Conservation (phyloP, 257 asterid species). For the Petrea volubilis region DNA sequence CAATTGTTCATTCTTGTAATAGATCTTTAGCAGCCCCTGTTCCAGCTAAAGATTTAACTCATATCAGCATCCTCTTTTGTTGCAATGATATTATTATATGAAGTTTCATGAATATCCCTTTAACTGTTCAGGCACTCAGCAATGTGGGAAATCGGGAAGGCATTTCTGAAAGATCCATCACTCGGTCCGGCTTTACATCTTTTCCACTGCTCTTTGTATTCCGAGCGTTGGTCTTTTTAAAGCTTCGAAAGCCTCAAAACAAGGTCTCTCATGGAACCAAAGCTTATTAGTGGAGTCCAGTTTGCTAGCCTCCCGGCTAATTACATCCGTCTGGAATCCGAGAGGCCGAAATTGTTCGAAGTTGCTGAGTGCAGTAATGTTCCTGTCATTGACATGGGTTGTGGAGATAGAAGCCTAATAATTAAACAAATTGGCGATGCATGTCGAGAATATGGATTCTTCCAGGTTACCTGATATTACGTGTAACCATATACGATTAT, state of each 20-base stretch:
- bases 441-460: slow-evolving; percentile 51
- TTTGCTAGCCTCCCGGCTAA: slow-evolving; percentile 46
- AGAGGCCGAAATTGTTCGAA: slow-evolving; percentile 50
- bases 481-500: no score
- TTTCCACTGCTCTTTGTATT: not conserved
- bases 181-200: slow-evolving; percentile 9
- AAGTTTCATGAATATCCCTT: no score
- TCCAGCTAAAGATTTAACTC: no score
- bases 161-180: slow-evolving; percentile 15
- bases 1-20: no score
- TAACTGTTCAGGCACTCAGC: slow-evolving; percentile 16
- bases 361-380: slow-evolving; percentile 37
- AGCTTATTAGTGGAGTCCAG: slow-evolving; percentile 47
- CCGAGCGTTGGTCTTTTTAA: not conserved
- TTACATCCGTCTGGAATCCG: slow-evolving; percentile 55
- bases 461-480: slow-evolving; percentile 39
- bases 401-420: slow-evolving; percentile 29
- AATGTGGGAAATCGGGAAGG: slow-evolving; percentile 14
- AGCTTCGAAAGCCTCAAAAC: not conserved
- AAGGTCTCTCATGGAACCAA: slow-evolving; percentile 37
- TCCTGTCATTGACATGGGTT: slow-evolving; percentile 52
- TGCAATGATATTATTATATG: no score
- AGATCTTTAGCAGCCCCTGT: no score
- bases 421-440: slow-evolving; percentile 43
- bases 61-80: no score